Percentiles rank a stretch among this genome's conserved stretches.
These are phyloP conservation scores for Phylloporus sp. DNA, from an alignment of 768 basidiomycete species.

Conservation along the genomic window DNA sequence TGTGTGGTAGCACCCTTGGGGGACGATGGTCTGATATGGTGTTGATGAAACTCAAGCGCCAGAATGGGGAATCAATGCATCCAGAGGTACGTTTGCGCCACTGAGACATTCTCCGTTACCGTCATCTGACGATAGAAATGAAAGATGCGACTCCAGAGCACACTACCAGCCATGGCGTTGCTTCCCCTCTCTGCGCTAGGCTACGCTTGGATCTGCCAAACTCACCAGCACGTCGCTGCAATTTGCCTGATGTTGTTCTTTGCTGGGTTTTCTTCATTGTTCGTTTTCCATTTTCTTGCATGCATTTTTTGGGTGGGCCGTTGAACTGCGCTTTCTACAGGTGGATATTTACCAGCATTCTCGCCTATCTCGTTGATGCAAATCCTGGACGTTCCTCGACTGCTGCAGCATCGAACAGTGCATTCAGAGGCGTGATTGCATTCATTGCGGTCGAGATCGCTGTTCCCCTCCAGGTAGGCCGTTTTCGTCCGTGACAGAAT, in stretches of 20 bases:
- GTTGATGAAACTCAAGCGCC: slow-evolving; percentile 36
- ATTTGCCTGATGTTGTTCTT: slow-evolving; percentile 71
- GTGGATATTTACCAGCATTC: slow-evolving; percentile 57
- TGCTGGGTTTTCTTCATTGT: slow-evolving; percentile 57
- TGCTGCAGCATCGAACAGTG: slow-evolving; percentile 71
- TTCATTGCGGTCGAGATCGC: slow-evolving; percentile 73
- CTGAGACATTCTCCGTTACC: not conserved
- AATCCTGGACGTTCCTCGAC: slow-evolving; percentile 77
- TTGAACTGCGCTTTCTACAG: slow-evolving; percentile 24
- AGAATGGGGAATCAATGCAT: slow-evolving; percentile 41
- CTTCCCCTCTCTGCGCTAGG: slow-evolving; percentile 56
- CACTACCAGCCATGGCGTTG: slow-evolving; percentile 45
- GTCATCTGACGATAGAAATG: not conserved
- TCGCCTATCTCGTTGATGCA: slow-evolving; percentile 85
- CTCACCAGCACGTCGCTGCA: slow-evolving; percentile 59
- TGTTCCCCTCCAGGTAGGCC: slow-evolving; percentile 55
- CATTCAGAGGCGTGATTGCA: slow-evolving; percentile 63
- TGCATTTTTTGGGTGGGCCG: not conserved
- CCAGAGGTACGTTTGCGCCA: slow-evolving; percentile 53
- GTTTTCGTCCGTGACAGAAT: not conserved
- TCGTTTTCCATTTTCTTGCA: not conserved
- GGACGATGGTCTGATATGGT: slow-evolving; percentile 53
- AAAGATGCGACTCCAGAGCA: slow-evolving; percentile 71
- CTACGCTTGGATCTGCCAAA: slow-evolving; percentile 71
- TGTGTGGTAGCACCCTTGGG: slow-evolving; percentile 52